Base-by-base conservation (phyloP, 306 rosid species). In the Styphnolobium japonicum region DNA sequence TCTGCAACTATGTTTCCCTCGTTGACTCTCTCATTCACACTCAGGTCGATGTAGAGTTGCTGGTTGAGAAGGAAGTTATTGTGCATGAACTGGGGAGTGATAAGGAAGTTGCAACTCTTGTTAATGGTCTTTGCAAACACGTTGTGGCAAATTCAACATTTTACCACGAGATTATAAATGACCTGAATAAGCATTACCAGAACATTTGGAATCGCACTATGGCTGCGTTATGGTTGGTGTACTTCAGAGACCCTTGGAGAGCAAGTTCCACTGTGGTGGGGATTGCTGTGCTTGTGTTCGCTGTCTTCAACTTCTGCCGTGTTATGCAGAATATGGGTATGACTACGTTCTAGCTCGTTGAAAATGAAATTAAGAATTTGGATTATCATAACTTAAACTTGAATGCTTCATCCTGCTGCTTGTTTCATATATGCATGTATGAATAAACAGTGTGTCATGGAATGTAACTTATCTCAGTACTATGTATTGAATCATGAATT, bases 171-270 rank as follows among this genome's bases (percentile, higher is more conserved):
- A 48, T 53, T 0, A 73, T 77, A 1, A 8, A 48, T 19, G 33
- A 77, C 0, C 83, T 91, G 0, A 84, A 86, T 45, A 6, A 6
- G 12, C 85, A 87, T 71, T 81, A 90, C 61, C 78, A 71, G 48
- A 84, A 74, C 15, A 1, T 45, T 2, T 85, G 90, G 92, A 89
- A 89, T 23, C 80, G 82, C 2, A 51, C 79, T 0, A 80, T 84
- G 84, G 96, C 92, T 0, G 82, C 86, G 0, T 37, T 87, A 33
- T 81, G 75, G 67, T 83, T 78, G 62, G 83, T 89, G 1, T 91
- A 91, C 25, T 89, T 91, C 57, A 81, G 87, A 27, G 91, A 91
- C 56, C 85, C 89, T 14, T 91, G 93, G 90, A 91, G 91, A 7
- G 85, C 86, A 2, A 89, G 90, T 57, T 85, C 92, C 23, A 91